Base-by-base conservation (phyloP, 192 early-diverging fungal species). In the Rhizophagus prolifer region DNA sequence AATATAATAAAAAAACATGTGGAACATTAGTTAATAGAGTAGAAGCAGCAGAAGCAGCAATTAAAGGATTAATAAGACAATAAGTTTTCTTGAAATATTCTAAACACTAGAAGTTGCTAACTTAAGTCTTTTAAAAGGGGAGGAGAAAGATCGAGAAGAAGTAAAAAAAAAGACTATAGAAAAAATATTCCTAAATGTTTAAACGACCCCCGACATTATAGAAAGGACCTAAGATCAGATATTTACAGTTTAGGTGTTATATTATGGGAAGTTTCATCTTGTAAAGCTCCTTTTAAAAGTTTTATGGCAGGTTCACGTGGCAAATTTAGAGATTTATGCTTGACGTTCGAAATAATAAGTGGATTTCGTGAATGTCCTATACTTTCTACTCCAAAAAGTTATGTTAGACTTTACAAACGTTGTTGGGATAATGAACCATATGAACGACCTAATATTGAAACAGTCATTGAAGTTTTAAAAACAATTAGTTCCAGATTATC, bases 401-500 rank as follows among this genome's bases (percentile, higher is more conserved):
- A 75, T 58, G 78, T 44, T 69, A 75, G 25, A 2, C 68, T 84
- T n/a, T 81, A 79, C n/a, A 72, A 78, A 50, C 62, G 67, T 12
- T 84, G 82, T 67, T 84, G 80, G 80, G 70, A 79, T 14, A 54
- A 31, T 12, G 78, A 81, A 38, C 80, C 82, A 4, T 62, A 50
- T 1, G 58, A 50, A 25, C 73, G 82, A 26, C 82, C 82, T 5
- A 59, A 62, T 1, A 30, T 76, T 58, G 38, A 70, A 3, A 12
- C 60, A 7, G 60, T 61, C 10, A 8, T 26, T 61, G 60, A 25
- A 6, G 6, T 9, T 60, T n/a, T 60, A n/a, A 25, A 60, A 21
- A 60, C 38, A 38, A 38, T 38, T 38, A 38, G 31, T 3, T 31
- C 31, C 3, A 31, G 31, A 31, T 31, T 31, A 31, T 31, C 31